Base-by-base conservation (phyloP, 768 basidiomycete species). In the Mrakia blollopis region DNA sequence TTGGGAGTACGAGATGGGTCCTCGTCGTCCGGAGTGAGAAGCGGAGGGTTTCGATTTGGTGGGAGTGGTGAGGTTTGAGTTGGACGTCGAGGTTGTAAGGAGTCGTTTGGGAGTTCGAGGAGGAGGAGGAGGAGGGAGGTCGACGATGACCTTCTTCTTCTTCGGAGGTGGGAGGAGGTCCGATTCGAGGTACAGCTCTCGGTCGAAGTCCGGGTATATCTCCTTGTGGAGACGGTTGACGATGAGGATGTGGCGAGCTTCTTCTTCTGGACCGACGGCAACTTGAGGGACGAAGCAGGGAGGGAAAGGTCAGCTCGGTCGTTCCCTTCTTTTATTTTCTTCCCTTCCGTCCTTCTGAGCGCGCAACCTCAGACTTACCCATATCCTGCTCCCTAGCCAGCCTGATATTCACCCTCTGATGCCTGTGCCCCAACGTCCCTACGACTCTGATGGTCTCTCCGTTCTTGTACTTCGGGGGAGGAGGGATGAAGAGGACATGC, bases 221-320 rank as follows among this genome's bases (percentile, higher is more conserved):
- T 68, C 65, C 37, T 68, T 39, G 65, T 68, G 65, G 2, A 68
- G 35, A 21, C 65, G 35, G 25, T 23, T n/a, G 35, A 68, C 65
- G 37, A 39, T 23, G 18, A 39, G 35, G 65, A 68, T 68, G 39
- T 68, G 65, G 4, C 37, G 65, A 41, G 65, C 39, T 39, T 68
- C 65, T 21, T 68, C 25, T n/a, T 37, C 65, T 35, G 65, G 35
- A 11, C 35, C 65, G 37, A 68, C 65, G 5, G 35, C 65, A 39
- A 41, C 65, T 68, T 39, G 8, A 25, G 44, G 32, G 16, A 32
- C 65, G 35, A 2, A 68, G 32, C 16, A 3, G 23, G 32, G 7
- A n/a, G n/a, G 30, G n/a, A 35, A 21, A 39, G 65, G 18, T 68
- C 21, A 68, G 65, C 65, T 68, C 32, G 37, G 25, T 35, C 13